Evolutionary conservation across 2,329 filamentous ascomycete genomes (phyloP).

Genomic region (Colletotrichum navitas): DNA sequence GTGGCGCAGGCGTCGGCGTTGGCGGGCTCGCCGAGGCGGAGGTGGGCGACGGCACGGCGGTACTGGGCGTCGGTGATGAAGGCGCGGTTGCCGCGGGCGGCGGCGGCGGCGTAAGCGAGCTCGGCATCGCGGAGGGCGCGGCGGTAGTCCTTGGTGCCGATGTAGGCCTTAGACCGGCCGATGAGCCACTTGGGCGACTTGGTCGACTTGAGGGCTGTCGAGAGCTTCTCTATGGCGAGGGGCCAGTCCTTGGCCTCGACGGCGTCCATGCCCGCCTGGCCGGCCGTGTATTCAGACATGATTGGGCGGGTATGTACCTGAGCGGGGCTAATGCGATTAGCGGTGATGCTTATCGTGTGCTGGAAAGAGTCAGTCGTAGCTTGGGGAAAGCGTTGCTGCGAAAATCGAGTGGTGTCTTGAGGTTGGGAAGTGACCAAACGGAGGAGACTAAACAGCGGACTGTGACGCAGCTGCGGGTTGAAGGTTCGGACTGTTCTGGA

Average conservation of each 20-base stretch:
- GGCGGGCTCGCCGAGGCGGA: constrained; percentile 76
- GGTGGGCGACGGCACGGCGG: constrained; percentile 80
- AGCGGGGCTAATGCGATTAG: not conserved
- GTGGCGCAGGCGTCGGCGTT: constrained; percentile 80
- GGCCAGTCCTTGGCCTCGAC: constrained; percentile 73
- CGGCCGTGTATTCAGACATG: constrained; percentile 67
- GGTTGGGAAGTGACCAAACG: not conserved
- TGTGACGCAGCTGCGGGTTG: not conserved
- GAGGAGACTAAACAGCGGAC: not conserved
- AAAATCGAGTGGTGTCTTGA: not conserved
- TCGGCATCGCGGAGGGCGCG: constrained; percentile 79
- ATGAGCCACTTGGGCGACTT: constrained; percentile 83
- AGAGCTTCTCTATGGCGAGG: constrained; percentile 76
- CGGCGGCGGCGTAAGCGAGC: constrained; percentile 71
- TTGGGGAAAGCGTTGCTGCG: not conserved
- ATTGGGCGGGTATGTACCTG: constrained; percentile 8
- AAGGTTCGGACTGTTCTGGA: constrained; percentile 47
- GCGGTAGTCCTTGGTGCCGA: constrained; percentile 71
- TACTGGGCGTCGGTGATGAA: constrained; percentile 86
- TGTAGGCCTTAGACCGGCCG: constrained; percentile 83
- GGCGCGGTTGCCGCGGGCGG: constrained; percentile 78
- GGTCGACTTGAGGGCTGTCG: constrained; percentile 74
- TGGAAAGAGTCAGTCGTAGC: not conserved
- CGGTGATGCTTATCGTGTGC: not conserved
- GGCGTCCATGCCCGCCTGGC: constrained; percentile 73